These are phyloP conservation scores for Sordariomycetes sp. DNA, from an alignment of 2,329 filamentous ascomycete species.

Conservation along the genomic window DNA sequence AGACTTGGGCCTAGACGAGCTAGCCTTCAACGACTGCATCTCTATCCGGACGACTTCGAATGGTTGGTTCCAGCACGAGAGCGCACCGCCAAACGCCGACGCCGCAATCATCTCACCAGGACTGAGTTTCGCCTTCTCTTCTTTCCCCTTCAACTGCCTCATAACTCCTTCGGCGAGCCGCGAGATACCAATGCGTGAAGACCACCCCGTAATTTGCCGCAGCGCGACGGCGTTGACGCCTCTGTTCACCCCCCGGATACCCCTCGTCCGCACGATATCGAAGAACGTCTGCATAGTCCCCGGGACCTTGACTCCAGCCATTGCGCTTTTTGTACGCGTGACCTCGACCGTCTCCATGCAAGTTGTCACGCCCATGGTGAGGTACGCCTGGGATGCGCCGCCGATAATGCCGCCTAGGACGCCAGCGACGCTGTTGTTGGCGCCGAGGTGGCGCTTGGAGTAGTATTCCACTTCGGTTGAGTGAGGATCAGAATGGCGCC, in stretches of 20 bases:
- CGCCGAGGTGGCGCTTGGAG: not conserved
- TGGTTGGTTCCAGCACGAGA: conserved; percentile 9
- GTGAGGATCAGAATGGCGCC: conserved; percentile 1
- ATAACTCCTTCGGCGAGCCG: conserved; percentile 7
- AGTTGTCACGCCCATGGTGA: conserved; percentile 8
- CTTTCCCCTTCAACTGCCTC: conserved; percentile 2
- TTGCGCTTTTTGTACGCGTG: conserved; percentile 3
- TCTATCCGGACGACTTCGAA: conserved; percentile 6
- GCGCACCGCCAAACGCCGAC: conserved; percentile 6
- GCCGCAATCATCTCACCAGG: conserved; percentile 6
- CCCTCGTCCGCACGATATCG: conserved; percentile 7
- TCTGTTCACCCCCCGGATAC: conserved; percentile 7
- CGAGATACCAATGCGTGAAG: conserved; percentile 8
- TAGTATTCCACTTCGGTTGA: not conserved
- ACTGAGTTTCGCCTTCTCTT: not conserved
- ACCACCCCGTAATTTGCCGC: conserved; percentile 8
- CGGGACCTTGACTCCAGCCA: not conserved
- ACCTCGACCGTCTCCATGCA: conserved; percentile 9
- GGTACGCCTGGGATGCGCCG: conserved; percentile 8
- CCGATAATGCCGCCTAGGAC: conserved; percentile 7
- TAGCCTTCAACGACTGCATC: conserved; percentile 5
- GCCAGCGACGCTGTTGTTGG: not conserved
- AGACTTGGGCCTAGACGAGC: conserved; percentile 2
- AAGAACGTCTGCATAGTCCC: conserved; percentile 7
- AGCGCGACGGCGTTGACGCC: conserved; percentile 8